Conservation (phyloP, 331 rosid genomes). For the Pyracantha coccinea region DNA sequence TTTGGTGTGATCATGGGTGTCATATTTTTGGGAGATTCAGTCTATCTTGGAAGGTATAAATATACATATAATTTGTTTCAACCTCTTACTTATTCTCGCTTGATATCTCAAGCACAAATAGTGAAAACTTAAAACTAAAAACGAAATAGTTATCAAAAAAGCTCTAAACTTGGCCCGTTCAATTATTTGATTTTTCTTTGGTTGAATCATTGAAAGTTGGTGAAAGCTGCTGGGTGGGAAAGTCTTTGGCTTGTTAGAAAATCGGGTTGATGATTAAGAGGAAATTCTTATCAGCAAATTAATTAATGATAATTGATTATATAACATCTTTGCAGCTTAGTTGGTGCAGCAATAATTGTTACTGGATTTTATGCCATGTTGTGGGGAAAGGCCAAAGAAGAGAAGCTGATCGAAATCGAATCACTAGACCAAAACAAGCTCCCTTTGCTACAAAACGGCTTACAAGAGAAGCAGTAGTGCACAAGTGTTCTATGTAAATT, state of each 20-base stretch:
- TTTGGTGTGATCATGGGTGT: slow-evolving; percentile 30
- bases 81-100: not conserved
- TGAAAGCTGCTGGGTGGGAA: not conserved
- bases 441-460: slow-evolving; percentile 30
- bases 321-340: slow-evolving; percentile 20
- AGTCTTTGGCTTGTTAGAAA: not conserved
- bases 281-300: not conserved
- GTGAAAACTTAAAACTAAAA: no score
- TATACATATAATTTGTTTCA: not conserved
- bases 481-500: not conserved
- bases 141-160: no score
- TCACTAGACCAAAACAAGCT: slow-evolving; percentile 1
- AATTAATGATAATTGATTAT: not conserved
- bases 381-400: slow-evolving; percentile 48
- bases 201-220: not conserved
- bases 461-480: not conserved
- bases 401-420: not conserved
- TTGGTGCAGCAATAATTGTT: slow-evolving; percentile 32
- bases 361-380: slow-evolving; percentile 32
- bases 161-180: no score
- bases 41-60: slow-evolving; percentile 44
- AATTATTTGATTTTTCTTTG: no score
- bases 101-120: no score
- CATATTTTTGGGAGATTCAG: slow-evolving; percentile 32
- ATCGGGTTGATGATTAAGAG: not conserved